Percentiles rank a stretch among this genome's conserved stretches.
Evolutionary conservation across 1,284 basidiomycete genomes (phyloP).

Genomic region (Trichosporon asahii): DNA sequence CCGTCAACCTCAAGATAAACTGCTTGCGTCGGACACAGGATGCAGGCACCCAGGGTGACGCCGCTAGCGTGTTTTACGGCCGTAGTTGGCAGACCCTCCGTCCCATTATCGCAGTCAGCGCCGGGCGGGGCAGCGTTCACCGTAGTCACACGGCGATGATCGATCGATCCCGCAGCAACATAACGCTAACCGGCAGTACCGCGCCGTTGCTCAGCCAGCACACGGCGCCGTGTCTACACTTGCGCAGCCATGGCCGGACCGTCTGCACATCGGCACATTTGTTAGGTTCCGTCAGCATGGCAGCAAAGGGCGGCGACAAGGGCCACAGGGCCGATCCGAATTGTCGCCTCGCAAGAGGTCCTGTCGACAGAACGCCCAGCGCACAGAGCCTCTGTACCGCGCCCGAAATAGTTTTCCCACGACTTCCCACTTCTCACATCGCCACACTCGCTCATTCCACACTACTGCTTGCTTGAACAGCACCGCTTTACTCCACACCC

Average conservation of each 20-base stretch:
- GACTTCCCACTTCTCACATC: neutral
- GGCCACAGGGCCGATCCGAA: neutral
- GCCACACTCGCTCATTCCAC: neutral
- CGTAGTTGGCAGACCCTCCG: neutral
- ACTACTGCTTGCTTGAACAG: neutral
- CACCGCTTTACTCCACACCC: neutral
- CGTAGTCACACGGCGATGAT: neutral
- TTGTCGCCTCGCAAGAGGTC: neutral
- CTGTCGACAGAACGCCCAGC: neutral
- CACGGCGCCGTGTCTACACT: neutral
- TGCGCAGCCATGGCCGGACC: too few relatives aligned
- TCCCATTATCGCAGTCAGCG: neutral
- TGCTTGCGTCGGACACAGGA: neutral
- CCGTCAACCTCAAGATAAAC: neutral
- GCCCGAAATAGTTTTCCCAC: neutral
- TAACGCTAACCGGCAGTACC: neutral
- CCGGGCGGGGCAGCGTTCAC: too few relatives aligned
- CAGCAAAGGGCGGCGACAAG: too few relatives aligned
- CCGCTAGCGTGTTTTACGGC: neutral
- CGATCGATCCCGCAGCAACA: neutral
- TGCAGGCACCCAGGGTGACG: neutral
- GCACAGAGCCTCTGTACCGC: too few relatives aligned
- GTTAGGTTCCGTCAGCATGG: too few relatives aligned
- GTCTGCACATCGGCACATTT: too few relatives aligned
- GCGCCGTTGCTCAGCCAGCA: neutral